phyloP scores from a whole-genome alignment of 2,329 filamentous ascomycete genomes.

The Graphilbum fragrans region DNA sequence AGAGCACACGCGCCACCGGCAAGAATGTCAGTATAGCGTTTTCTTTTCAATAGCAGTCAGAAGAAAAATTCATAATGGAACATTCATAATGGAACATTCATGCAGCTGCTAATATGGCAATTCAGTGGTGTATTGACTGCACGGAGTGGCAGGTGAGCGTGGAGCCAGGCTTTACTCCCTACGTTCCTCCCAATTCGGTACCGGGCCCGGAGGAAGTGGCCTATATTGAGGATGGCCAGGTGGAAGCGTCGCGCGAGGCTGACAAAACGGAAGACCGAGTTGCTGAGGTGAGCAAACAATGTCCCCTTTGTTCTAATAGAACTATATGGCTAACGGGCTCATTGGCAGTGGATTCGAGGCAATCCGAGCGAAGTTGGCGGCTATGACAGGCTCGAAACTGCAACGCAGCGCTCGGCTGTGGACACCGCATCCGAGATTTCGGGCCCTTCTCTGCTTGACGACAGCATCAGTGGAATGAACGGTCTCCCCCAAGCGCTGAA shows the following conservation, averaged over 20 bases:
- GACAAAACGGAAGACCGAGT: slow-evolving; percentile 1
- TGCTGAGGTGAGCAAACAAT: background rate
- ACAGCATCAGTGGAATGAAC: background rate
- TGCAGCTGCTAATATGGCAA: background rate
- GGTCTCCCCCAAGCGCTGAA: slow-evolving; percentile 9
- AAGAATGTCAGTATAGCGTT: slow-evolving; percentile 15
- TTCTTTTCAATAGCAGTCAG: background rate
- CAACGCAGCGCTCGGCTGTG: slow-evolving; percentile 3
- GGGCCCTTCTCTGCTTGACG: slow-evolving; percentile 5
- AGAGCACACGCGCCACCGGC: slow-evolving; percentile 16
- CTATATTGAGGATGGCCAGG: background rate
- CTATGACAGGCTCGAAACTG: slow-evolving; percentile 4
- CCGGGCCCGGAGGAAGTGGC: slow-evolving; percentile 3
- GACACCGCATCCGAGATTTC: slow-evolving; percentile 3
- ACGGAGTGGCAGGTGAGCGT: slow-evolving; percentile 17
- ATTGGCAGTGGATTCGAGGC: slow-evolving; percentile 10
- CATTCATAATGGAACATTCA: background rate
- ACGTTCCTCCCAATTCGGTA: slow-evolving; percentile 9
- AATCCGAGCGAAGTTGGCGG: slow-evolving; percentile 9
- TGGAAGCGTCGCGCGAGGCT: background rate
- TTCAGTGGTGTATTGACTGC: slow-evolving; percentile 23
- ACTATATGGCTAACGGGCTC: background rate
- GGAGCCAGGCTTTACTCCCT: slow-evolving; percentile 13
- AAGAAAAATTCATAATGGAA: background rate
- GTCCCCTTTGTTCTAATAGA: background rate